Conservation (phyloP, 1,139 yeast genomes). For the Hanseniaspora sp. region DNA sequence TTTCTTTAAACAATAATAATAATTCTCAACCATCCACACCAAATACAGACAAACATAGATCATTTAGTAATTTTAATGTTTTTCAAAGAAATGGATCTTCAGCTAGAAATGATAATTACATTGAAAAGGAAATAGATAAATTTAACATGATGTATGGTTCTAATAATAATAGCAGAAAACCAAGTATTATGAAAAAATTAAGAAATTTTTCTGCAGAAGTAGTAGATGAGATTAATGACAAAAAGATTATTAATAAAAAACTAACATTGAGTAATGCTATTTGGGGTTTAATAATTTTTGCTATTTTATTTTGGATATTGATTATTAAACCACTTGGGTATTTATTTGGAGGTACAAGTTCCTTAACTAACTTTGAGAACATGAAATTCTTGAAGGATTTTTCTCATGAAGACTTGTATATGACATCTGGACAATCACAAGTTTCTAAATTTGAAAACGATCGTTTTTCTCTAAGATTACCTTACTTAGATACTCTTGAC, state of each 20-base stretch:
- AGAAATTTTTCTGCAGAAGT: slow-evolving; percentile 14
- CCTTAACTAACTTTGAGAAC: not conserved
- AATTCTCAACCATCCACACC: not conserved
- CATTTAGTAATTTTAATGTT: slow-evolving; percentile 14
- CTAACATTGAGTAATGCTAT: not conserved
- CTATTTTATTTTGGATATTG: slow-evolving; percentile 9
- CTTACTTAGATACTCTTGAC: slow-evolving; percentile 15
- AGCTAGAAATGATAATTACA: slow-evolving; percentile 13
- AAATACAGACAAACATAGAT: not conserved
- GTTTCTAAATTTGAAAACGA: slow-evolving; percentile 16
- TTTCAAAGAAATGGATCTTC: slow-evolving; percentile 12
- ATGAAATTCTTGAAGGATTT: slow-evolving; percentile 2
- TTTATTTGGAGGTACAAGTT: not conserved
- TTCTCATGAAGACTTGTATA: slow-evolving; percentile 3
- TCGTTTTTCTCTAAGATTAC: slow-evolving; percentile 10
- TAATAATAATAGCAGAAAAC: slow-evolving; percentile 8
- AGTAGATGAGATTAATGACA: slow-evolving; percentile 15
- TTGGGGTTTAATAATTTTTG: not conserved
- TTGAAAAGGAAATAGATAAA: slow-evolving; percentile 16
- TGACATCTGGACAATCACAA: slow-evolving; percentile 10
- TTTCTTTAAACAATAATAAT: slow-evolving; percentile 3
- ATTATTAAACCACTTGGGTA: slow-evolving; percentile 11
- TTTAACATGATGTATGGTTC: slow-evolving; percentile 16
- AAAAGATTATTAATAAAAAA: slow-evolving; percentile 5
- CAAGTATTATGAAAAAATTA: slow-evolving; percentile 11